Evolutionary conservation across 768 basidiomycete species (phyloP).

Genomic region (Coprinellus micaceus): DNA sequence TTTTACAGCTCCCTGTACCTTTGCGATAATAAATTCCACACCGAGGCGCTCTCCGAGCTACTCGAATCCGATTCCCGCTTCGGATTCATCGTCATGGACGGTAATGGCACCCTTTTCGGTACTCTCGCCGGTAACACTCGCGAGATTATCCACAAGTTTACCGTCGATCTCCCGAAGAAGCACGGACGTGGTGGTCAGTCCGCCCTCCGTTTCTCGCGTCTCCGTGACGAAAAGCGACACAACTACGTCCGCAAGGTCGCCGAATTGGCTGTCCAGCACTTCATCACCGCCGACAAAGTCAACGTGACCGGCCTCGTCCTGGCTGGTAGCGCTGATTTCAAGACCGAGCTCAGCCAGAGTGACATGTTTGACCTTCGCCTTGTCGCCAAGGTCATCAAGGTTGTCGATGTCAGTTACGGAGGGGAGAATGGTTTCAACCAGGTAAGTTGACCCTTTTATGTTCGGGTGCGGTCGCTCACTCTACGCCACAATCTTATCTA

Average conservation of each 20-base stretch:
- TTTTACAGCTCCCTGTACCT: conserved; percentile 83
- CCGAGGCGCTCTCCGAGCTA: conserved; percentile 93
- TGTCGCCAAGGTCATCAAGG: conserved; percentile 90
- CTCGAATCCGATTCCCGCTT: conserved; percentile 97
- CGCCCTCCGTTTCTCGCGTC: conserved; percentile 97
- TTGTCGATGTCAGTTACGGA: conserved; percentile 98
- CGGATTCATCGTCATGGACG: conserved; percentile 99
- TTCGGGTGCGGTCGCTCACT: not conserved
- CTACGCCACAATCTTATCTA: conserved; percentile 28
- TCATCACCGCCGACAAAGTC: conserved; percentile 96
- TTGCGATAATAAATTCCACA: conserved; percentile 99
- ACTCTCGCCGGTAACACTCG: conserved; percentile 95
- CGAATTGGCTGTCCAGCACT: conserved; percentile 95
- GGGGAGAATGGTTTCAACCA: conserved; percentile 99
- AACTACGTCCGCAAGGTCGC: conserved; percentile 99
- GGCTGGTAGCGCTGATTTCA: conserved; percentile 97
- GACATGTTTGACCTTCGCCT: conserved; percentile 94
- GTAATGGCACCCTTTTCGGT: conserved; percentile 96
- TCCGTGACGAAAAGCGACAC: conserved; percentile 98
- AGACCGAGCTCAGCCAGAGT: conserved; percentile 92
- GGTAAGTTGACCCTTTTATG: conserved; percentile 38
- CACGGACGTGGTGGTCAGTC: conserved; percentile 99
- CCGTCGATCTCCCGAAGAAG: conserved; percentile 98
- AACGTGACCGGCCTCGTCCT: conserved; percentile 95
- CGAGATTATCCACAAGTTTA: conserved; percentile 96